phyloP scores from a whole-genome alignment of 2,329 filamentous ascomycete species.

The Botryotinia convoluta region DNA sequence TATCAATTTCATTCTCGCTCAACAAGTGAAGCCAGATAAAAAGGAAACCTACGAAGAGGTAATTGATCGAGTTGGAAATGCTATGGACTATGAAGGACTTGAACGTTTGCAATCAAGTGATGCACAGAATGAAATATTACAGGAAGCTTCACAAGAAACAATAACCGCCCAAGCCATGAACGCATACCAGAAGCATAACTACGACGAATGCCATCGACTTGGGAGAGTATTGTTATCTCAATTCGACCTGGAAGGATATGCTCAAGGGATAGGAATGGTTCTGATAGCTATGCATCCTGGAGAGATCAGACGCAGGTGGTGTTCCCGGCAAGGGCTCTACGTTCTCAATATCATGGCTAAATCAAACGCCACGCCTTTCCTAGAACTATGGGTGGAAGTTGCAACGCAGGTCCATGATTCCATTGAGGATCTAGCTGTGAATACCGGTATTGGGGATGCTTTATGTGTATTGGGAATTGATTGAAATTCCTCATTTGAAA shows the following conservation, averaged over 20 bases:
- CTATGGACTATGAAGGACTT: neutral
- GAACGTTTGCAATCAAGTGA: neutral
- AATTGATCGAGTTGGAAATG: neutral
- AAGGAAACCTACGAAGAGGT: neutral
- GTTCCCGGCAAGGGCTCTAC: neutral
- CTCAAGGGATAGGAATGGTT: conserved; percentile 6
- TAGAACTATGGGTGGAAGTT: neutral
- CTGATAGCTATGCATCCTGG: neutral
- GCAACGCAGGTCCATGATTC: neutral
- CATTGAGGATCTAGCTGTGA: neutral
- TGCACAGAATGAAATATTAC: neutral
- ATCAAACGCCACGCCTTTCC: neutral
- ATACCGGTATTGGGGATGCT: neutral
- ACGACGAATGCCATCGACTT: neutral
- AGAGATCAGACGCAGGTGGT: conserved; percentile 9
- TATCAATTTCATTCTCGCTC: neutral
- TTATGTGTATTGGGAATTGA: neutral
- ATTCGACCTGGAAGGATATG: neutral
- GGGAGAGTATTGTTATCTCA: neutral
- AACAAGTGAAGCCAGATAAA: neutral
- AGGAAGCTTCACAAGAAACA: neutral
- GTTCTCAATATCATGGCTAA: neutral
- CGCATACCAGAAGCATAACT: neutral
- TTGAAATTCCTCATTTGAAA: neutral
- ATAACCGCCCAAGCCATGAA: neutral